Percentiles rank a stretch among this genome's conserved stretches.
These are phyloP conservation scores for Acacia concinna DNA, from an alignment of 331 rosid genomes.

Conservation along the genomic window DNA sequence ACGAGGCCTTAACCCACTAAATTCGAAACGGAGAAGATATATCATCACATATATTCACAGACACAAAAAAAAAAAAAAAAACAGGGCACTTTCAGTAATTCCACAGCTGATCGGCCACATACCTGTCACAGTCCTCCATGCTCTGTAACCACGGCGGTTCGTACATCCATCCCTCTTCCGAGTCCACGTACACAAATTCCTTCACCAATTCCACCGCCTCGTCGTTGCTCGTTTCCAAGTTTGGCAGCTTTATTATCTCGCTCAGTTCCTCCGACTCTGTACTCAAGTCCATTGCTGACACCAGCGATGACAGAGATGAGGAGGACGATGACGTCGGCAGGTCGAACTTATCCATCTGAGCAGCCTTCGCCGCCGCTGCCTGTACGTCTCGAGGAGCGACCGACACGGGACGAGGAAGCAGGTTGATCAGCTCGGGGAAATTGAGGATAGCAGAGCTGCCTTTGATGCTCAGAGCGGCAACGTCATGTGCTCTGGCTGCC, in stretches of 20 bases:
- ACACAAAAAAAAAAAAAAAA: background rate
- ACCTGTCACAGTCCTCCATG: conserved; percentile 30
- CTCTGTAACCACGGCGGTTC: conserved; percentile 62
- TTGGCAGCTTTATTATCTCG: conserved; percentile 67
- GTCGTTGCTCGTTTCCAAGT: conserved; percentile 50
- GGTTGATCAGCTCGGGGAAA: conserved; percentile 64
- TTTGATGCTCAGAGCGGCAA: conserved; percentile 69
- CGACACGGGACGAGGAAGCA: conserved; percentile 76
- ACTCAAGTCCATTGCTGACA: conserved; percentile 38
- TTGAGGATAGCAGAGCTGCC: conserved; percentile 76
- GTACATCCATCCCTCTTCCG: conserved; percentile 57
- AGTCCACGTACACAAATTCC: conserved; percentile 64
- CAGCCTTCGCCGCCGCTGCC: conserved; percentile 80
- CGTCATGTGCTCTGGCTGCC: conserved; percentile 83
- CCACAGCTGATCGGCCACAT: conserved; percentile 41
- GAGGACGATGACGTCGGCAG: background rate
- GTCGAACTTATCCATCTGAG: conserved; percentile 59
- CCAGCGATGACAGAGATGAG: conserved; percentile 27
- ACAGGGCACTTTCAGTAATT: conserved; percentile 32
- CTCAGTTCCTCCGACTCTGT: conserved; percentile 52
- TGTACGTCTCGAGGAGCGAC: conserved; percentile 74
- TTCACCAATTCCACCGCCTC: conserved; percentile 26
- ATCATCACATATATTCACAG: background rate
- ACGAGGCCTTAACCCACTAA: conserved; percentile 35
- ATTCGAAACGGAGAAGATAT: background rate